A percentile compares a stretch with the other conserved stretches of the same genome.
These are phyloP conservation scores for Hypsizygus marmoreus DNA, from an alignment of 768 basidiomycete species.

Conservation along the genomic window DNA sequence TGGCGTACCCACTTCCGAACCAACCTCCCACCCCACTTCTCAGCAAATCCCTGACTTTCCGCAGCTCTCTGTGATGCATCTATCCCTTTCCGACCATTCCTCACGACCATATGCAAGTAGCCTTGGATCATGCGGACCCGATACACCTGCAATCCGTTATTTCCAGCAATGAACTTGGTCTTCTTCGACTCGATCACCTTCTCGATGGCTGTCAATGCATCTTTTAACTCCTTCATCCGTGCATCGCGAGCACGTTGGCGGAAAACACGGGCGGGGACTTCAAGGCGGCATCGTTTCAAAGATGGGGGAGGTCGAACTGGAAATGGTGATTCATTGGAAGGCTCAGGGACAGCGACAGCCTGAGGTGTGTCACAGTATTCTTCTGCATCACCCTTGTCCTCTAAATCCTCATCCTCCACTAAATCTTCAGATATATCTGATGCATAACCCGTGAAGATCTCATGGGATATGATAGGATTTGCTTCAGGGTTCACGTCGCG, in stretches of 20 bases:
- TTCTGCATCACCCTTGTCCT: too few species aligned
- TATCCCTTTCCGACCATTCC: conserved; percentile 13
- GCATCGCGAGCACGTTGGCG: not conserved
- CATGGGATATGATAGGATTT: too few species aligned
- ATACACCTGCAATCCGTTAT: conserved; percentile 22
- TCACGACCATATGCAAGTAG: conserved; percentile 20
- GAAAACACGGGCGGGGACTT: conserved; percentile 1
- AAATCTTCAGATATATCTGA: too few species aligned
- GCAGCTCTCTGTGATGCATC: conserved; percentile 24
- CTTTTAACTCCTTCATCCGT: not conserved
- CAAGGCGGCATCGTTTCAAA: conserved; percentile 12
- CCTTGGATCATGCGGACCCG: conserved; percentile 23
- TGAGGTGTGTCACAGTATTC: not conserved
- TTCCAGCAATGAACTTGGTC: conserved; percentile 12
- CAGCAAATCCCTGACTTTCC: conserved; percentile 21
- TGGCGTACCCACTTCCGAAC: too few species aligned
- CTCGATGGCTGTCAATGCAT: conserved; percentile 9
- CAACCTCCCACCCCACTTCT: too few species aligned
- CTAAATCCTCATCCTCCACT: too few species aligned
- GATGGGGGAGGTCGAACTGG: conserved; percentile 6
- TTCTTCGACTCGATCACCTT: conserved; percentile 18
- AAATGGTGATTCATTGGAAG: conserved; percentile 12
- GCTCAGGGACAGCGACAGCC: not conserved
- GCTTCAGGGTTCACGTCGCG: too few species aligned
- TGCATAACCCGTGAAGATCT: too few species aligned